Evolutionary conservation across 2,329 filamentous ascomycete genomes (phyloP), one percentile per base, ranked within the genome.

Genomic region (Fusarium tuaranense): DNA sequence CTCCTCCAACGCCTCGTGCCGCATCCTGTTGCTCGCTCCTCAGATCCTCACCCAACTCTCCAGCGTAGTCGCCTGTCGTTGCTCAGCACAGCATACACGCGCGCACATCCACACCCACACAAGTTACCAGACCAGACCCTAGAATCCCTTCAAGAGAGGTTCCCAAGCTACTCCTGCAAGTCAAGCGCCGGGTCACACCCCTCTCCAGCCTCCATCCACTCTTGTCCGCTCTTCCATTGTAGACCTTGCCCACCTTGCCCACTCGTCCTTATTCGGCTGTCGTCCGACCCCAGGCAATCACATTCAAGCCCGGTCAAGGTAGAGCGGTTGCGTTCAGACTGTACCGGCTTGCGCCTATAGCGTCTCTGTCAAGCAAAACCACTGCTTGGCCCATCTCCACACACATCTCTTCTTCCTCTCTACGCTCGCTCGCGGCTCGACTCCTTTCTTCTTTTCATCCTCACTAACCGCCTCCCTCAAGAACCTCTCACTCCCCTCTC

Each of bases 131-230:
- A 34, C 32, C 32, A 34, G 73, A 76, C 73, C 73, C 73, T 75
- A 55, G 73, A 76, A 75, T 69, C 65, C 68, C 59, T 61, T 67
- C 61, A 57, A 63, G 68, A 76, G 75, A 73, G 60, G 70, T 74
- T 74, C 48, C 62, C 69, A 78, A 79, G 72, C 78, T 79, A 79
- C 70, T 75, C 65, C 76, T 79, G 78, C 78, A 79, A 77, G 78
- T 76, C 76, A 81, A 81, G 79, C 79, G 77, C 79, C 75, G 77
- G 77, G 75, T 79, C 78, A 80, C 74, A 79, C 79, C 77, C 78
- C 76, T 78, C 76, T 73, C 73, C 76, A 65, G 76, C 72, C 65
- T 72, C 67, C 70, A 71, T 71, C 79, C 77, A 78, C 69, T 70
- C 72, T 71, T 59, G 58, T 64, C 71, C 71, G 73, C 71, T 76